Evolutionary conservation across 129 eudicot species (phyloP).

Genomic region (Deinandra increscens): DNA sequence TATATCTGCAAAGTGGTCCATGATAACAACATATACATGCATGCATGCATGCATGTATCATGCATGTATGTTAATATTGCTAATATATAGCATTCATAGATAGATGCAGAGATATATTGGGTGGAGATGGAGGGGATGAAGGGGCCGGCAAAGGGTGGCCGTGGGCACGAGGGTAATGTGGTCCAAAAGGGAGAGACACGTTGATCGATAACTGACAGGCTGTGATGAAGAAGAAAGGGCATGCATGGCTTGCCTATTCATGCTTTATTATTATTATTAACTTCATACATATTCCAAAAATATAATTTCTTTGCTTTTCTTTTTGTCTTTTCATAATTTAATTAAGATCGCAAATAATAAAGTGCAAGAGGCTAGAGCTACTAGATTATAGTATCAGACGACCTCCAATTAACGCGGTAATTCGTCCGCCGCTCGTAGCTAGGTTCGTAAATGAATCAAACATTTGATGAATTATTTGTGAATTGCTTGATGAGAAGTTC

Average conservation of each 20-base stretch:
- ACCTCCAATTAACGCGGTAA: too few relatives aligned
- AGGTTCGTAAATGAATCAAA: too few relatives aligned
- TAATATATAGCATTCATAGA: neutral
- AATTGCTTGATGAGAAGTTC: too few relatives aligned
- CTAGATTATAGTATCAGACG: neutral
- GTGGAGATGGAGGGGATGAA: too few relatives aligned
- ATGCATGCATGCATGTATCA: neutral
- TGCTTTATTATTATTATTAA: neutral
- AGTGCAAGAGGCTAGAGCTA: neutral
- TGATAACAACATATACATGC: neutral
- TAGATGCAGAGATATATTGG: neutral
- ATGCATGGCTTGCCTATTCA: slow-evolving; percentile 2
- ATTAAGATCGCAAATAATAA: neutral
- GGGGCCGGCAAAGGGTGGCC: slow-evolving; percentile 16
- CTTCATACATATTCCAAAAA: slow-evolving; percentile 4
- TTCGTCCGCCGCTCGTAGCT: too few relatives aligned
- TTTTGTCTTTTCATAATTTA: neutral
- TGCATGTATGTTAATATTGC: neutral
- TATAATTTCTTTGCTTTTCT: neutral
- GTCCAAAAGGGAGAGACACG: slow-evolving; percentile 5
- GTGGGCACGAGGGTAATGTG: slow-evolving; percentile 14
- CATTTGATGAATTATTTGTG: too few relatives aligned
- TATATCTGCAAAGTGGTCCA: slow-evolving; percentile 1
- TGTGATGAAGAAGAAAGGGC: slow-evolving; percentile 11
- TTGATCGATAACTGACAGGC: slow-evolving; percentile 16